A percentile compares a stretch with the other conserved stretches of the same genome.
Conservation (phyloP, 192 early-diverging fungal genomes). For the Coemansia sp. region DNA sequence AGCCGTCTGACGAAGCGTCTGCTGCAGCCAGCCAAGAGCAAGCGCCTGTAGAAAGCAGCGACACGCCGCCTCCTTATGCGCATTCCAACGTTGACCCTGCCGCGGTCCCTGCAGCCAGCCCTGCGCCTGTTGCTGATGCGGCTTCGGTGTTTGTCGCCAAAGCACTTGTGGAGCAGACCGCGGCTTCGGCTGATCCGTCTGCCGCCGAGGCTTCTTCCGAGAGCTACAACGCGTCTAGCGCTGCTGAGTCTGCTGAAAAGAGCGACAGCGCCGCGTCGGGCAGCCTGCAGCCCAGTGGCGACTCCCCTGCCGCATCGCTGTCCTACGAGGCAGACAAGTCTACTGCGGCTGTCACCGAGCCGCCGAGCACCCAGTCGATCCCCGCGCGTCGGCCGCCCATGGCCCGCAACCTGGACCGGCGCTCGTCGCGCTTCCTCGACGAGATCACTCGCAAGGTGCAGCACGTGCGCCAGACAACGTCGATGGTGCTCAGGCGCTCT, state of each 20-base stretch:
- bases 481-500: conserved; percentile 50
- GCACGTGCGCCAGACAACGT: conserved; percentile 46
- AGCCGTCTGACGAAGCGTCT: neutral
- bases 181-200: neutral
- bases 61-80: neutral
- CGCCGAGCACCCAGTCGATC: conserved; percentile 4
- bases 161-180: neutral
- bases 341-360: neutral
- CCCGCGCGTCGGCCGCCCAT: conserved; percentile 6
- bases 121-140: neutral
- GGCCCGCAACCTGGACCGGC: conserved; percentile 18
- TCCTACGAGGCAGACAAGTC: neutral
- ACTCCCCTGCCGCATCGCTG: neutral
- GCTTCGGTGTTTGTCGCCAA: neutral
- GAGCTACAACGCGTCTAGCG: neutral
- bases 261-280: neutral
- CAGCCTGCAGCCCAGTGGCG: neutral
- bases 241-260: neutral
- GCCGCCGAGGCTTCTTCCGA: neutral
- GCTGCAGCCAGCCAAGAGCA: neutral
- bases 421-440: conserved; percentile 45
- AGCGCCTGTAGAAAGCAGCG: neutral
- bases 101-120: neutral
- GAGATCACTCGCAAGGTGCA: conserved; percentile 48
- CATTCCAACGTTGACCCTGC: neutral